Evolutionary conservation across 1,284 basidiomycete genomes (phyloP), one percentile per base, ranked within the genome.

Genomic region (Moniliophthora roreri): DNA sequence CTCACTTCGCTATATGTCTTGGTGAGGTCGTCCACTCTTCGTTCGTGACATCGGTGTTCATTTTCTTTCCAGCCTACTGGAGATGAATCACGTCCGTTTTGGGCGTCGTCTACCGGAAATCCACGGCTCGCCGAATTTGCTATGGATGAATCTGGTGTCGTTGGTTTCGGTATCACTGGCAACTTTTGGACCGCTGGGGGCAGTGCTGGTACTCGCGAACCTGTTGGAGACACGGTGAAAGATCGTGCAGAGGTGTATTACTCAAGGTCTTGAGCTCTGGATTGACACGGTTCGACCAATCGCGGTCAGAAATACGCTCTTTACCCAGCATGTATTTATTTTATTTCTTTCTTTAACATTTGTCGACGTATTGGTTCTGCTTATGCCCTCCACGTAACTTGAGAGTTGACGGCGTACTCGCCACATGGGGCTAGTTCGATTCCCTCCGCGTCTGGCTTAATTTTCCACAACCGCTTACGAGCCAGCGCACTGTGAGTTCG

Each of bases 1-100:
- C 39, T 61, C 23, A 55, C 52, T n/a, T 35, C 39, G 3, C 46
- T 62, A 2, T 44, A 48, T 8, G 59, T 54, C 37, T 41, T 44
- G 32, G 62, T 62, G 36, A 53, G 60, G 58, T 15, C 20, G 26
- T 35, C 32, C 2, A 23, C 26, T 9, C 15, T 16, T 4, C 15
- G 10, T 26, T 28, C 16, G 8, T 18, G 7, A 11, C 28, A 32
- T 40, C 13, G n/a, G 11, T n/a, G 16, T 7, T 13, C 26, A 35
- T 8, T 24, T 10, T 10, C 46, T 47, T 11, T 48, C 28, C 15
- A 51, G 41, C 50, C 50, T 2, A 44, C 44, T 11, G 10, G 26
- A 11, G 15, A 21, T 3, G 10, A n/a, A 4, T 26, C 23, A 10
- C 47, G 36, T 35, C 8, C 11, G 21, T 54, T 40, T 28, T 54